Percentiles rank a stretch among this genome's conserved stretches.
These are phyloP conservation scores for Pseudogymnoascus destructans DNA, from an alignment of 2,329 filamentous ascomycete genomes.

Conservation along the genomic window DNA sequence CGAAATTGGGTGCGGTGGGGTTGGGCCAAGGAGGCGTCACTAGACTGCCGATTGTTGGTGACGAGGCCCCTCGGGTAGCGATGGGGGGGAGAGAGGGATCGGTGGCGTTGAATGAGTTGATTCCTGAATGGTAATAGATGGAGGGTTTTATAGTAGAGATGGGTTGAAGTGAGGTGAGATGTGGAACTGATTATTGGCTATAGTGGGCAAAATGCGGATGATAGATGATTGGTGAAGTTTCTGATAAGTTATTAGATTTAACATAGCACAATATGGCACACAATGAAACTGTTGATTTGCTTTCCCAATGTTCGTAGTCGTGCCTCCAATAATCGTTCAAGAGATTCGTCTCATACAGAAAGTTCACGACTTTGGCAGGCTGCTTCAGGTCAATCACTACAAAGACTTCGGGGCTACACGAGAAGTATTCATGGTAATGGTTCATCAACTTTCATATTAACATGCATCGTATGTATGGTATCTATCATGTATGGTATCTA, in stretches of 20 bases:
- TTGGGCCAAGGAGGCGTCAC: conserved; percentile 11
- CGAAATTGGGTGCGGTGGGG: conserved; percentile 12
- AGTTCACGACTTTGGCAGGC: background rate
- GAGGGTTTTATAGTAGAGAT: background rate
- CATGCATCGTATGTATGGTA: background rate
- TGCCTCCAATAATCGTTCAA: background rate
- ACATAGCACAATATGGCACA: background rate
- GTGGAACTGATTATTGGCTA: background rate
- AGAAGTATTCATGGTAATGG: background rate
- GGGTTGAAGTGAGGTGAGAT: background rate
- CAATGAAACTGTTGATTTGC: background rate
- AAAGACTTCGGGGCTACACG: background rate
- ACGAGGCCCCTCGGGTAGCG: conserved; percentile 12
- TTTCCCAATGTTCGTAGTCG: background rate
- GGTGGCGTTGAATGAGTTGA: background rate
- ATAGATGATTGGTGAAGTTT: background rate
- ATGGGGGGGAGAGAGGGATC: background rate
- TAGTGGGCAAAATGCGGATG: background rate
- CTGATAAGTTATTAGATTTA: background rate
- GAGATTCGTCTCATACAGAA: background rate
- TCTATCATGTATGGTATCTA: conserved; percentile 5
- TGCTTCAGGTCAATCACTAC: background rate
- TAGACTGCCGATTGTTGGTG: conserved; percentile 17
- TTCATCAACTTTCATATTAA: background rate
- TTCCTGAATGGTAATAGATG: background rate